phyloP scores from a whole-genome alignment of 176 grass and related monocot genomes.

The Bothriochloa decipiens region DNA sequence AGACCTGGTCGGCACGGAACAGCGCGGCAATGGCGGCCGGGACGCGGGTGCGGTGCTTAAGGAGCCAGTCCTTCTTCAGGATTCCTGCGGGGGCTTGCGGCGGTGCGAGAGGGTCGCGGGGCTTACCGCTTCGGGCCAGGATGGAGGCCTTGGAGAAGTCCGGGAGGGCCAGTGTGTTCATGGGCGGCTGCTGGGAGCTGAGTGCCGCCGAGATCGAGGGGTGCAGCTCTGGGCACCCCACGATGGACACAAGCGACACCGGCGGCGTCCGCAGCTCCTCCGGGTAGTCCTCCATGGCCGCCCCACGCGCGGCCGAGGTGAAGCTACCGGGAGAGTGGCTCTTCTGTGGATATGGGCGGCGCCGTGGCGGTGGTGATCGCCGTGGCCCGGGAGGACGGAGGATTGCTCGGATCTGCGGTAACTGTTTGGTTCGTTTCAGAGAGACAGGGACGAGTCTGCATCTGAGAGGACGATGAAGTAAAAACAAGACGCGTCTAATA shows the following conservation, averaged over 20 bases:
- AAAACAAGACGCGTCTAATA: constrained; percentile 17
- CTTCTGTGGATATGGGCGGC: neutral
- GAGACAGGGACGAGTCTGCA: neutral
- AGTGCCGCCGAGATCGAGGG: constrained; percentile 82
- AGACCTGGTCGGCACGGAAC: constrained; percentile 78
- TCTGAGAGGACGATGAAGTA: constrained; percentile 25
- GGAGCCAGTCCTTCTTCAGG: constrained; percentile 90
- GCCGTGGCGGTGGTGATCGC: constrained; percentile 33
- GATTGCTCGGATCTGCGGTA: constrained; percentile 49
- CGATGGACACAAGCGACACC: constrained; percentile 67
- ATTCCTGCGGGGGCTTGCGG: constrained; percentile 66
- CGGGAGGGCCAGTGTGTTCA: constrained; percentile 80
- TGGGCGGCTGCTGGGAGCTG: constrained; percentile 78
- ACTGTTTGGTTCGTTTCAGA: constrained; percentile 39
- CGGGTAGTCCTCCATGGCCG: constrained; percentile 93
- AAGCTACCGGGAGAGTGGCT: neutral
- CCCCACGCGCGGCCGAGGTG: constrained; percentile 33
- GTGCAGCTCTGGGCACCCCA: constrained; percentile 96
- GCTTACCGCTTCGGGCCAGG: constrained; percentile 64
- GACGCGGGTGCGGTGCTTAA: constrained; percentile 84
- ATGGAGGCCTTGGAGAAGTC: constrained; percentile 83
- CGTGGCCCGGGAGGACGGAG: constrained; percentile 36
- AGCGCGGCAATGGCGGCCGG: constrained; percentile 71
- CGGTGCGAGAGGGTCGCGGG: constrained; percentile 78
- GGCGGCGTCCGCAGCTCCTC: constrained; percentile 98